A percentile compares a stretch with the other conserved stretches of the same genome.
Conservation (phyloP, 129 eudicot genomes). For the Helianthus annuus region DNA sequence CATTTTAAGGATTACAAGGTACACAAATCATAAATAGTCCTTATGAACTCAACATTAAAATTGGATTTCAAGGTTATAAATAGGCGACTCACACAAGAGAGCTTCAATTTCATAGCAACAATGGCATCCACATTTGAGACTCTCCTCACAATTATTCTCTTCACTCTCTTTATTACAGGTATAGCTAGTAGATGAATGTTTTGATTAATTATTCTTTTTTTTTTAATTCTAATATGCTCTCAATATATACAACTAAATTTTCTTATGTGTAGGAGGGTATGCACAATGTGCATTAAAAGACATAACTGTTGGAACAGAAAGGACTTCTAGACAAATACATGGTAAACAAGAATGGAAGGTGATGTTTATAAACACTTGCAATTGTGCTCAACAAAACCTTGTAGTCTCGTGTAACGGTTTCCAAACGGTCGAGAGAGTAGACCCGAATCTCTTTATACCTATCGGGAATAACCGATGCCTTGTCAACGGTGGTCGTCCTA, state of each 20-base stretch:
- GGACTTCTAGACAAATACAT: conserved; percentile 18
- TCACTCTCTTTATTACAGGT: conserved; percentile 26
- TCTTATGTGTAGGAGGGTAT: conserved; percentile 10
- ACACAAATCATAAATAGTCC: neutral
- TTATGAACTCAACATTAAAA: neutral
- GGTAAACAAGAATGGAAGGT: conserved; percentile 38
- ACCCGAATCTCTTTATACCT: conserved; percentile 7
- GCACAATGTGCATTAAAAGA: conserved; percentile 18
- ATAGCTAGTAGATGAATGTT: neutral
- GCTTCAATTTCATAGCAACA: conserved; percentile 9
- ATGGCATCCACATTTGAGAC: conserved; percentile 20
- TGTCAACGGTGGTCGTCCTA: conserved; percentile 17
- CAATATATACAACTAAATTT: neutral
- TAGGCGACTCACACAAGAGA: neutral
- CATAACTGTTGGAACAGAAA: conserved; percentile 24
- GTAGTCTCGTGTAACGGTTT: conserved; percentile 27
- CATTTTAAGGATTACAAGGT: neutral
- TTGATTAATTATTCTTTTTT: neutral
- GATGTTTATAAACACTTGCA: conserved; percentile 30
- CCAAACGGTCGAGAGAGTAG: conserved; percentile 27
- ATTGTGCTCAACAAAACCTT: conserved; percentile 15
- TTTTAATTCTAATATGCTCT: neutral
- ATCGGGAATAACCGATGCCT: conserved; percentile 16
- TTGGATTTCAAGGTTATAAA: neutral
- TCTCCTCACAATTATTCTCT: conserved; percentile 22